phyloP scores from a whole-genome alignment of 2,329 filamentous ascomycete genomes.

The Alternaria rosae region DNA sequence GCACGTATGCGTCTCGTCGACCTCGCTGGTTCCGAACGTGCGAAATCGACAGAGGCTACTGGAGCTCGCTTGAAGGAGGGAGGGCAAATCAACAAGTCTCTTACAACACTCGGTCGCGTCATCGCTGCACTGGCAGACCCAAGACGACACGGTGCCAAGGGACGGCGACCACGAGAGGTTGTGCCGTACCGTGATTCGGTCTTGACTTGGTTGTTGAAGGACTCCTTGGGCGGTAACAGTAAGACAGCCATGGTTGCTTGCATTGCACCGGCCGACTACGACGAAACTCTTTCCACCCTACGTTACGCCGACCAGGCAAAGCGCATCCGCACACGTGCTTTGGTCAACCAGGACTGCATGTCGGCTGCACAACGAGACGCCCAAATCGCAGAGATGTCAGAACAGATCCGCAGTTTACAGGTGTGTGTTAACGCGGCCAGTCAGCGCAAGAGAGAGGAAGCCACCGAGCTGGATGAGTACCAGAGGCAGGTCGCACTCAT shows the following conservation, averaged over 20 bases:
- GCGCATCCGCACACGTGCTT: slow-evolving; percentile 90
- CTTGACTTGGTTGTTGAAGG: slow-evolving; percentile 86
- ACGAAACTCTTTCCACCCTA: slow-evolving; percentile 93
- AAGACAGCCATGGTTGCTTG: slow-evolving; percentile 99
- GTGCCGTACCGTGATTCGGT: slow-evolving; percentile 94
- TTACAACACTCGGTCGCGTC: slow-evolving; percentile 92
- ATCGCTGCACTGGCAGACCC: slow-evolving; percentile 86
- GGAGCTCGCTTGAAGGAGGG: slow-evolving; percentile 90
- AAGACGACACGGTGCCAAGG: slow-evolving; percentile 58
- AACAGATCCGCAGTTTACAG: slow-evolving; percentile 88
- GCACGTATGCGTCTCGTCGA: slow-evolving; percentile 95
- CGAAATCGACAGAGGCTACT: slow-evolving; percentile 94
- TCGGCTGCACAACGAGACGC: slow-evolving; percentile 92
- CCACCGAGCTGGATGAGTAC: slow-evolving; percentile 91
- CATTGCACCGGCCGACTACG: slow-evolving; percentile 93
- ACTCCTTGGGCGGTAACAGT: slow-evolving; percentile 93
- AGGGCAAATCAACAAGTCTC: slow-evolving; percentile 98
- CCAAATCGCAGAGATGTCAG: slow-evolving; percentile 92
- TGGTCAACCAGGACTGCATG: slow-evolving; percentile 95
- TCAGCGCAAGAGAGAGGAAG: slow-evolving; percentile 77
- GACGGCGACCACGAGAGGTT: slow-evolving; percentile 63
- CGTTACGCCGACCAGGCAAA: slow-evolving; percentile 98
- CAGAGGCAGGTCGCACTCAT: slow-evolving; percentile 87
- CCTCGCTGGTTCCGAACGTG: slow-evolving; percentile 91
- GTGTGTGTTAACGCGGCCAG: slow-evolving; percentile 68